A percentile compares a stretch with the other conserved stretches of the same genome.
These are phyloP conservation scores for Taxillus chinensis DNA, from an alignment of 164 flowering plant species.

Conservation along the genomic window DNA sequence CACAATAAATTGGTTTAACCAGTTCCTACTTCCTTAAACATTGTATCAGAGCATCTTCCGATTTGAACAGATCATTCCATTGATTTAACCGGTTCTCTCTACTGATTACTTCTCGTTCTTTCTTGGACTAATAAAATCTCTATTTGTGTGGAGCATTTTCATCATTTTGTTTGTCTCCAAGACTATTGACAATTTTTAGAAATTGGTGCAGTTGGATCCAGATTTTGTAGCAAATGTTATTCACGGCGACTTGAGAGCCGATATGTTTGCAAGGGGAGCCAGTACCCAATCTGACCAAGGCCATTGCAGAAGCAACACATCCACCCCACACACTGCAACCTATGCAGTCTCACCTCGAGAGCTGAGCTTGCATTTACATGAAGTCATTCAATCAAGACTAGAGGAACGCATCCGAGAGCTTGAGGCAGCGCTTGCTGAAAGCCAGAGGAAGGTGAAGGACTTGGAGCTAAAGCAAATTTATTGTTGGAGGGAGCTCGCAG, in stretches of 20 bases:
- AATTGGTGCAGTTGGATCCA: background rate
- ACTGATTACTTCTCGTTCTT: no score
- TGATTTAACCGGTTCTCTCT: no score
- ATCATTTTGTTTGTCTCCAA: background rate
- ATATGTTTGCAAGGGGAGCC: background rate
- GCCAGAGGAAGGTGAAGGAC: constrained; percentile 30
- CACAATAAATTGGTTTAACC: no score
- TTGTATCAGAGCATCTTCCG: no score
- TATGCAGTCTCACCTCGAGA: constrained; percentile 71
- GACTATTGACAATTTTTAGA: background rate
- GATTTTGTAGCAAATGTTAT: background rate
- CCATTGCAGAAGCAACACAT: background rate
- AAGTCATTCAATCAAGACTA: constrained; percentile 65
- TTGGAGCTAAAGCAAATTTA: constrained; percentile 26
- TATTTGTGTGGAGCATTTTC: no score
- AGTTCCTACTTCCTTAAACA: no score
- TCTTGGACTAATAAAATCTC: no score
- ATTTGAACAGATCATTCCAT: no score
- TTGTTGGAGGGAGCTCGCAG: constrained; percentile 20
- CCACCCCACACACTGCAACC: background rate
- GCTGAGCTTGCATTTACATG: constrained; percentile 66
- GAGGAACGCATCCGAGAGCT: constrained; percentile 69
- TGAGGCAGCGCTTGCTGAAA: constrained; percentile 53
- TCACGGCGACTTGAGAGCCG: background rate
- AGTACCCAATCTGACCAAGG: background rate